Percentiles rank a stretch among this genome's conserved stretches.
Evolutionary conservation across 257 asterid species (phyloP).

Genomic region (Oldenlandia corymbosa): DNA sequence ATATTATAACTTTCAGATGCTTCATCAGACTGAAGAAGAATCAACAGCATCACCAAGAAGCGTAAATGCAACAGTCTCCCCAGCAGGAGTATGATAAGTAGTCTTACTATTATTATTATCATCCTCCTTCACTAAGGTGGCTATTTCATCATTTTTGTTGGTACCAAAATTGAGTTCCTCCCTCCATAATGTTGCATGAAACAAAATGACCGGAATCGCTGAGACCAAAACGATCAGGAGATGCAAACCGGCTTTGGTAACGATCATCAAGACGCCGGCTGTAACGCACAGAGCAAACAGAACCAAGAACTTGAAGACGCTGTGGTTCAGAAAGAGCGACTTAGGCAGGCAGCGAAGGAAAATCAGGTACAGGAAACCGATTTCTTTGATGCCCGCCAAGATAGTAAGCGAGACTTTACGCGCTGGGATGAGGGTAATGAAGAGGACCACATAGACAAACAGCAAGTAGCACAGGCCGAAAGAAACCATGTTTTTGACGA

Average conservation of each 20-base stretch:
- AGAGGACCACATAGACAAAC: conserved; percentile 58
- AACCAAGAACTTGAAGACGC: conserved; percentile 35
- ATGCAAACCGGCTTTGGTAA: conserved; percentile 47
- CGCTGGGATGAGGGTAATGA: conserved; percentile 46
- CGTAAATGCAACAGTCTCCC: conserved; percentile 33
- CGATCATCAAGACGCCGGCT: conserved; percentile 27
- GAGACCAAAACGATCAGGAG: conserved; percentile 43
- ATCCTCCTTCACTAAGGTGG: no score
- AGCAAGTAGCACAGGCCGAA: conserved; percentile 37
- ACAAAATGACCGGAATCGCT: conserved; percentile 37
- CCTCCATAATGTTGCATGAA: conserved; percentile 43
- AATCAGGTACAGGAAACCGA: conserved; percentile 37
- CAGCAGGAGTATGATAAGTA: no score
- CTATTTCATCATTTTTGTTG: no score
- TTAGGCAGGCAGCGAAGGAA: conserved; percentile 40
- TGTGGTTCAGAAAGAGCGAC: conserved; percentile 30
- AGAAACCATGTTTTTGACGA: conserved; percentile 32
- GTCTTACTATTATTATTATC: no score
- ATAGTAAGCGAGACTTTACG: conserved; percentile 55
- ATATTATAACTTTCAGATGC: no score
- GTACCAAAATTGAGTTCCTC: conserved; percentile 22
- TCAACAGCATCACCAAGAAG: conserved; percentile 2
- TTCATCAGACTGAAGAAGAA: background rate
- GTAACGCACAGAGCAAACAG: conserved; percentile 29
- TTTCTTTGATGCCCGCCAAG: conserved; percentile 49